Conservation (phyloP, 352 stramenopile species). For the Thalassiosira mediterranea region DNA sequence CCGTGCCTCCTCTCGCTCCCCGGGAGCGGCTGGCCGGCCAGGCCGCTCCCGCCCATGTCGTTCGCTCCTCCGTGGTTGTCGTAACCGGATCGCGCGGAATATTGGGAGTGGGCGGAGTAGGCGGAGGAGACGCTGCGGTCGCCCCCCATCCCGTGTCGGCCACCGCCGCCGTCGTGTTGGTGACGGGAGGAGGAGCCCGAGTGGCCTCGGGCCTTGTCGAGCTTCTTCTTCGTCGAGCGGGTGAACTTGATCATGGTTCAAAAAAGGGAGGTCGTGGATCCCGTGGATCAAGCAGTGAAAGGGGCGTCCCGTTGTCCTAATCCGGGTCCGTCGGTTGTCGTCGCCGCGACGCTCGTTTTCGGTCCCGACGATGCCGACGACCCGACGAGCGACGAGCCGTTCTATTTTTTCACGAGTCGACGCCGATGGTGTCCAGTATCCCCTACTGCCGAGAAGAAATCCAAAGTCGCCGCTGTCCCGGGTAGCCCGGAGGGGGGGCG, state of each 20-base stretch:
- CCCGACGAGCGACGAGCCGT: too few relatives aligned
- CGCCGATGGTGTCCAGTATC: too few relatives aligned
- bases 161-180: background rate
- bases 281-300: too few relatives aligned
- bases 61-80: background rate
- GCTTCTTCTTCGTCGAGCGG: conserved; percentile 48
- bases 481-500: too few relatives aligned
- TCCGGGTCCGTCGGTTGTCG: too few relatives aligned
- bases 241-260: conserved; percentile 61
- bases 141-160: background rate
- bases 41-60: background rate
- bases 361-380: too few relatives aligned
- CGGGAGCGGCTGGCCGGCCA: background rate
- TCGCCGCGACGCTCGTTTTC: too few relatives aligned
- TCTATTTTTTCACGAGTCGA: too few relatives aligned
- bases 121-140: conserved; percentile 36
- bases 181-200: background rate
- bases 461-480: too few relatives aligned
- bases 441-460: too few relatives aligned
- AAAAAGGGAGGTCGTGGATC: too few relatives aligned
- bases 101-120: conserved; percentile 20
- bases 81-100: background rate
- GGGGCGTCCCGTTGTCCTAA: too few relatives aligned
- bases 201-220: conserved; percentile 30
- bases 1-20: background rate